Evolutionary conservation across 352 stramenopile genomes (phyloP).

Genomic region (Globisporangium barbulae): DNA sequence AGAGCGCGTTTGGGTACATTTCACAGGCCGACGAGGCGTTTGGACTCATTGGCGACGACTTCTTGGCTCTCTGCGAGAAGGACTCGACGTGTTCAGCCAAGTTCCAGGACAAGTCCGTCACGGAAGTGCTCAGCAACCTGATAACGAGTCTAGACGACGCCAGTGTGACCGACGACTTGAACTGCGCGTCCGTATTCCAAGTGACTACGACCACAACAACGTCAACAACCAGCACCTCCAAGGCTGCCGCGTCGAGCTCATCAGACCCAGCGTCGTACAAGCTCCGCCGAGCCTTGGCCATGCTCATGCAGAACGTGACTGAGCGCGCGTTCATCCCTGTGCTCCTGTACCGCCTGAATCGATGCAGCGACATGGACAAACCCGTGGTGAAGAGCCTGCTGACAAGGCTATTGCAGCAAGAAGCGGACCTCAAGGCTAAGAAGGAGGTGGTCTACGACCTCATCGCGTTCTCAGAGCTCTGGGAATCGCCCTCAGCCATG

Average conservation of each 20-base stretch:
- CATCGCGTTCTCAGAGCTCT: constrained; percentile 75
- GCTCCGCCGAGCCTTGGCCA: constrained; percentile 24
- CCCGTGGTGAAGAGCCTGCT: constrained; percentile 38
- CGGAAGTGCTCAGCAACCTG: constrained; percentile 34
- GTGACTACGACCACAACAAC: not conserved
- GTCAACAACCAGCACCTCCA: not conserved
- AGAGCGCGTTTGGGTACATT: constrained; percentile 17
- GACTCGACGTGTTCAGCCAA: constrained; percentile 39
- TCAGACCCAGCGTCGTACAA: constrained; percentile 14
- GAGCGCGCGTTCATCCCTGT: constrained; percentile 65
- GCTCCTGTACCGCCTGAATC: constrained; percentile 51
- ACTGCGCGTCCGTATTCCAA: constrained; percentile 15
- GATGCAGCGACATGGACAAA: constrained; percentile 46
- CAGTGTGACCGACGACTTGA: constrained; percentile 1
- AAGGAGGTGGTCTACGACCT: constrained; percentile 53
- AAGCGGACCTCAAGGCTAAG: constrained; percentile 3
- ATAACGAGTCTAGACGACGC: constrained; percentile 32
- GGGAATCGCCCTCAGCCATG: constrained; percentile 51
- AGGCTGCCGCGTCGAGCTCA: not conserved
- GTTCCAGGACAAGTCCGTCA: constrained; percentile 29
- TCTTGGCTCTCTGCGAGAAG: constrained; percentile 41
- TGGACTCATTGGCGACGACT: constrained; percentile 37
- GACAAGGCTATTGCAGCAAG: constrained; percentile 18
- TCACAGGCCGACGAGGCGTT: constrained; percentile 42
- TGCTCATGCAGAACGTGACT: constrained; percentile 39